A percentile compares a stretch with the other conserved stretches of the same genome.
phyloP scores from a whole-genome alignment of 2,329 filamentous ascomycete species.

The Colletotrichum melonis region DNA sequence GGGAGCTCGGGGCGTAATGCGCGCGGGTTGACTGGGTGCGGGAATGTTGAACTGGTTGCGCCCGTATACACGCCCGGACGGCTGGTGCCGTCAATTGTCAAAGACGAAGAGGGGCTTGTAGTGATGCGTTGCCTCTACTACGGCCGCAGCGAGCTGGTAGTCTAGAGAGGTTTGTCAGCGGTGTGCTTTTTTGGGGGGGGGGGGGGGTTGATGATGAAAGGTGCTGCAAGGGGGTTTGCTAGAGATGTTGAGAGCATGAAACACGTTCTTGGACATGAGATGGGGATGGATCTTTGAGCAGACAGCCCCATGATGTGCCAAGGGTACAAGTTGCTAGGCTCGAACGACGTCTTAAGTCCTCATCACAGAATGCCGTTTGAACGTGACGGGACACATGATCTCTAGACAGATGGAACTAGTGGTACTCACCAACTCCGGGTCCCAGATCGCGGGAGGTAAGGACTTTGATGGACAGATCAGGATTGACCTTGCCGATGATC shows the following conservation, averaged over 20 bases:
- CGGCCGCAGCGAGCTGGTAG: constrained; percentile 78
- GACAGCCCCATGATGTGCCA: neutral
- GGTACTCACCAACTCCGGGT: constrained; percentile 71
- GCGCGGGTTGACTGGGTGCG: constrained; percentile 35
- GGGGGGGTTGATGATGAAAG: neutral
- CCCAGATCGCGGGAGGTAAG: constrained; percentile 78
- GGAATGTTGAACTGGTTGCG: constrained; percentile 42
- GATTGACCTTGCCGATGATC: constrained; percentile 83
- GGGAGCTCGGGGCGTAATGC: constrained; percentile 47
- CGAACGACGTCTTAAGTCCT: neutral
- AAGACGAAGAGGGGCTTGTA: constrained; percentile 83
- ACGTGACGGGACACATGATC: neutral
- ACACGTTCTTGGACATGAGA: neutral
- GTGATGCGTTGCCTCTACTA: constrained; percentile 88
- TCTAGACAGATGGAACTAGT: neutral
- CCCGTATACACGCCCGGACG: constrained; percentile 33
- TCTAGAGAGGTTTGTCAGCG: constrained; percentile 61
- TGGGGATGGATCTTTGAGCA: neutral
- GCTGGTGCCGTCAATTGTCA: constrained; percentile 53
- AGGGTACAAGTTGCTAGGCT: neutral
- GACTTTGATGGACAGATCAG: constrained; percentile 78
- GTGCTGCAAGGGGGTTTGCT: neutral
- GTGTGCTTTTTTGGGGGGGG: neutral
- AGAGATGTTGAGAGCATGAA: neutral
- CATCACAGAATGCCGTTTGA: neutral